These are phyloP conservation scores for Peterozyma xylosa DNA, from an alignment of 805 yeast species.

Conservation along the genomic window DNA sequence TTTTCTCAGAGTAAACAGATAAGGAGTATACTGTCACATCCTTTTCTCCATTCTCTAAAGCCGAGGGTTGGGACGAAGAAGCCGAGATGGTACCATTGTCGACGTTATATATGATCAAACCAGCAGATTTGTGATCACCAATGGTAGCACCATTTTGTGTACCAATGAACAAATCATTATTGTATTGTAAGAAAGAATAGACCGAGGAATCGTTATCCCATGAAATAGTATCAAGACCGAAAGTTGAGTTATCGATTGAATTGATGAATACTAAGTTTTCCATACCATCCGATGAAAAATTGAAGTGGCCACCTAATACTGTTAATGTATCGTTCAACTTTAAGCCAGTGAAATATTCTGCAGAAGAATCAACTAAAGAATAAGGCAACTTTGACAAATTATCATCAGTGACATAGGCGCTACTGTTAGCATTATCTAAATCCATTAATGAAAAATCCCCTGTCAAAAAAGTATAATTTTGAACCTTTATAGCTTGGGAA, in stretches of 20 bases:
- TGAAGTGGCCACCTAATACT: slow-evolving; percentile 56
- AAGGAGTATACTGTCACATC: slow-evolving; percentile 32
- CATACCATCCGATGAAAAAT: slow-evolving; percentile 14
- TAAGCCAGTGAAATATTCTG: slow-evolving; percentile 24
- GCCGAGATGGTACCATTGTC: slow-evolving; percentile 28
- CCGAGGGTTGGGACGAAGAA: slow-evolving; percentile 36
- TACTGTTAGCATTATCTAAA: slow-evolving; percentile 17
- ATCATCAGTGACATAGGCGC: slow-evolving; percentile 23
- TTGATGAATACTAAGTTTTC: slow-evolving; percentile 17
- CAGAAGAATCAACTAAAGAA: slow-evolving; percentile 13
- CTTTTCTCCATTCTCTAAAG: slow-evolving; percentile 27
- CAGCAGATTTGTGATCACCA: slow-evolving; percentile 21
- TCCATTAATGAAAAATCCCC: slow-evolving; percentile 13
- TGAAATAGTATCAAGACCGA: slow-evolving; percentile 10
- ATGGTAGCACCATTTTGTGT: slow-evolving; percentile 27
- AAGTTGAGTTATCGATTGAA: background rate
- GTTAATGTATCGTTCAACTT: slow-evolving; percentile 42
- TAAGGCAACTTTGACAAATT: slow-evolving; percentile 19
- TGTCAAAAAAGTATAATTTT: slow-evolving; percentile 10
- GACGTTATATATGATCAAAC: slow-evolving; percentile 49
- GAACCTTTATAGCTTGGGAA: slow-evolving; percentile 14
- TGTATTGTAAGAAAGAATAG: slow-evolving; percentile 25
- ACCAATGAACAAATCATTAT: slow-evolving; percentile 36
- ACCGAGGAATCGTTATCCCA: slow-evolving; percentile 16
- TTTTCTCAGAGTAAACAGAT: slow-evolving; percentile 28